phyloP scores from a whole-genome alignment of 441 rosid species.

The Populus trichocarpa region DNA sequence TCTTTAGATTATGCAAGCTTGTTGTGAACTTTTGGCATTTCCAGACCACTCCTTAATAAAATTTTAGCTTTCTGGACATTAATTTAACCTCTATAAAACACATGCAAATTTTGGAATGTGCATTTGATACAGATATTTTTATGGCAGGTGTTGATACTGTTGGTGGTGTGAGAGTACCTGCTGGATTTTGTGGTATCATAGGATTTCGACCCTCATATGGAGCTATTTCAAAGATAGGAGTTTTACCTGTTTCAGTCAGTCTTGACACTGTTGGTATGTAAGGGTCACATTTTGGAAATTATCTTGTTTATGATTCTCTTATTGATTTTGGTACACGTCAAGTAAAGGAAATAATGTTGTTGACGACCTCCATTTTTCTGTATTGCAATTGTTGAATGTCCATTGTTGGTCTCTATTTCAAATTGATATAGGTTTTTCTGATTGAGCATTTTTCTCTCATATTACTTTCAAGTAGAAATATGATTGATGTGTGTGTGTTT shows the following conservation, averaged over 20 bases:
- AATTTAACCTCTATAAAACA: neutral
- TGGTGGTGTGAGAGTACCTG: slow-evolving; percentile 95
- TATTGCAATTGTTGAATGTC: neutral
- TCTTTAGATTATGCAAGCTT: neutral
- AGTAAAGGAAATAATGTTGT: neutral
- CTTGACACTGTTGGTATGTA: slow-evolving; percentile 87
- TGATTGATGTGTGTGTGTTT: neutral
- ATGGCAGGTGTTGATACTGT: slow-evolving; percentile 78
- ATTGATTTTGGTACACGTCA: neutral
- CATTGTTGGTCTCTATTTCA: neutral
- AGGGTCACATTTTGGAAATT: slow-evolving; percentile 2
- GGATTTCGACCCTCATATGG: slow-evolving; percentile 88
- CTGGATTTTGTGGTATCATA: slow-evolving; percentile 75
- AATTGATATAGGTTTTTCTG: neutral
- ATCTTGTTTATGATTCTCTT: neutral
- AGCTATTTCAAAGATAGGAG: slow-evolving; percentile 54
- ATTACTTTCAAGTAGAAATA: neutral
- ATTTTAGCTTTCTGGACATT: neutral
- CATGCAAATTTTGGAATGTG: neutral
- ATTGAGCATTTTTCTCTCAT: neutral
- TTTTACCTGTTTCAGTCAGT: slow-evolving; percentile 68
- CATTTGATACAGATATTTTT: slow-evolving; percentile 8
- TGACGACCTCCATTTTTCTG: neutral
- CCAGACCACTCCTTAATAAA: neutral
- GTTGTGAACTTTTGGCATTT: neutral